Base-by-base conservation (phyloP, 2,329 filamentous ascomycete species). In the Dothiorella sarmentorum region DNA sequence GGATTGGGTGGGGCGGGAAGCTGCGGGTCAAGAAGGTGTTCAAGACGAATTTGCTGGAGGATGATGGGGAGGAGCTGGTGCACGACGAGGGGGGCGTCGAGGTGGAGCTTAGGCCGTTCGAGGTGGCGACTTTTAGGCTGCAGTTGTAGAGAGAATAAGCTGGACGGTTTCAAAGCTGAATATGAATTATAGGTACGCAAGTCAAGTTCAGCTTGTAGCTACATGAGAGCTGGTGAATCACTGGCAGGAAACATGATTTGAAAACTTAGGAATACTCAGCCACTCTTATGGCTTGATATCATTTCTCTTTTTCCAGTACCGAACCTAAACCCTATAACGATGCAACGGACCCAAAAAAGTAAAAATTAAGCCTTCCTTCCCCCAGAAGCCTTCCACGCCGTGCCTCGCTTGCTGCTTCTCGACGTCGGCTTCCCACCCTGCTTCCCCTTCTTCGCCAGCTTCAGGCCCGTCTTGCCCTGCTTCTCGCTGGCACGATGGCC, bases 21-120 rank as follows among this genome's bases (percentile, higher is more conserved):
- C 82, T 93, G 72, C 78, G 85, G 24, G 85, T 97, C 26, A 87
- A 86, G 77, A 86, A 84, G 66, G 91, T 89, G 29, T 87, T 81
- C 75, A 96, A 91, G 81, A 87, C 86, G 40, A 97, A 96, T 74
- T 72, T 95, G 62, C 76, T 99, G 29, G 94, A 99, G 72, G 94
- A 99, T 72, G 89, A 96, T 66, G 74, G 86, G 58, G 86, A 90
- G 63, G 84, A 55, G 65, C 85, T 75, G 37, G 64, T 68, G 26
- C 65, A 74, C 45, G 67, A 71, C 59, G 63, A 56, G 18, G 60
- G 37, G 1, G 71, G 80, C 61, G 87, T 77, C 3, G 69, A 70
- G 62, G 68, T 80, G 61, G 73, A 76, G 64, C 59, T 96, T 64
- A 81, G 88, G 65, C 84, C 90, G 18, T 96, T 95, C 73, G 91